Conservation (phyloP, 768 basidiomycete genomes). For the Mycena olivaceomarginata region DNA sequence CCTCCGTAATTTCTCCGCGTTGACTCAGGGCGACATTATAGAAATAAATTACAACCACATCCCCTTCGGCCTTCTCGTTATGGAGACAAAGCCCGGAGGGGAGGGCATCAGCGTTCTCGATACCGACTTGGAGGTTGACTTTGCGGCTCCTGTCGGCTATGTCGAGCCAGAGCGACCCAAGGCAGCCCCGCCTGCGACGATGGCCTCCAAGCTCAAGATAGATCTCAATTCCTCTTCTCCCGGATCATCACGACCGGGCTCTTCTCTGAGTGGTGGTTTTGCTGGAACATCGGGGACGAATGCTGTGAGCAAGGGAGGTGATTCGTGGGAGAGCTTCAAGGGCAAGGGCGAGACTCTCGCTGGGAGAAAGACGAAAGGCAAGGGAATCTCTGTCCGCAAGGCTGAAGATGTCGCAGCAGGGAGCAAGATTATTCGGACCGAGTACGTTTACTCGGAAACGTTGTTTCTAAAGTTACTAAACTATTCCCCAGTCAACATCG, state of each 20-base stretch:
- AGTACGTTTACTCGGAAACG: slow-evolving; percentile 71
- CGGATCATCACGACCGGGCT: slow-evolving; percentile 88
- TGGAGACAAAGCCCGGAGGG: slow-evolving; percentile 93
- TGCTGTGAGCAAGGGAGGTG: slow-evolving; percentile 83
- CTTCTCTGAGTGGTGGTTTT: slow-evolving; percentile 83
- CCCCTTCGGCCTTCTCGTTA: slow-evolving; percentile 95
- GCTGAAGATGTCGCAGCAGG: slow-evolving; percentile 85
- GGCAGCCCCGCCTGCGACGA: slow-evolving; percentile 88
- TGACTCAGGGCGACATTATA: slow-evolving; percentile 97
- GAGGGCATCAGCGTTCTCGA: slow-evolving; percentile 94
- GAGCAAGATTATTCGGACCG: slow-evolving; percentile 94
- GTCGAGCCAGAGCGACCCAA: slow-evolving; percentile 94
- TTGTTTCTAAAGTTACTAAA: slow-evolving; percentile 21
- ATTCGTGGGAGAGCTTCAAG: slow-evolving; percentile 96
- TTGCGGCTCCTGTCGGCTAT: slow-evolving; percentile 94
- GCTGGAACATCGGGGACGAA: slow-evolving; percentile 69
- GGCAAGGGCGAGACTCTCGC: slow-evolving; percentile 94
- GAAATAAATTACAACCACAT: slow-evolving; percentile 99
- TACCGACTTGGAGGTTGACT: slow-evolving; percentile 99
- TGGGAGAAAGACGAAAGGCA: slow-evolving; percentile 96
- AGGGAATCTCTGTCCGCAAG: slow-evolving; percentile 90
- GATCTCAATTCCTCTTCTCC: slow-evolving; percentile 92
- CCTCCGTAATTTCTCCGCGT: slow-evolving; percentile 92
- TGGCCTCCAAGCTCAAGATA: slow-evolving; percentile 98
- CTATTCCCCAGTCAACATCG: slow-evolving; percentile 78